A percentile compares a stretch with the other conserved stretches of the same genome.
Evolutionary conservation across 2,329 filamentous ascomycete genomes (phyloP).

Genomic region (Aureobasidium sp.): DNA sequence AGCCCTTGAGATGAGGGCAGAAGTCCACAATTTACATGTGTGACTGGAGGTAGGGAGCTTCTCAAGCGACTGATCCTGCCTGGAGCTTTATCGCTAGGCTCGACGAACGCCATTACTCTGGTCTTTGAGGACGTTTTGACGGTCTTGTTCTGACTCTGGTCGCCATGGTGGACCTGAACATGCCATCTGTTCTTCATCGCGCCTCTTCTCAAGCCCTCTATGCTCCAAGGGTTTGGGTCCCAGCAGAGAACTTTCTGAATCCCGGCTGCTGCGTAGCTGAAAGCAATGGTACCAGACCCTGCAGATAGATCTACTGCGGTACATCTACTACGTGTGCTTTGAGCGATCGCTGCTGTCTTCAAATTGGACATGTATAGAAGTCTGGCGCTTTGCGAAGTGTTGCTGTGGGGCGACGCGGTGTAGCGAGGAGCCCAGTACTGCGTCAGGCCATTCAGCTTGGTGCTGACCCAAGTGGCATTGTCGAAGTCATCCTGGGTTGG

Average conservation of each 20-base stretch:
- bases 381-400: constrained; percentile 79
- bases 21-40: constrained; percentile 54
- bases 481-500: constrained; percentile 49
- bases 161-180: constrained; percentile 7
- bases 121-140: constrained; percentile 8
- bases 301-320: constrained; percentile 71
- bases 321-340: constrained; percentile 16
- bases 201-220: constrained; percentile 39
- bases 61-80: constrained; percentile 23
- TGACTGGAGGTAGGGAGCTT: constrained; percentile 31
- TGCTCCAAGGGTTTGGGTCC: constrained; percentile 65
- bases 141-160: neutral
- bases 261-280: constrained; percentile 69
- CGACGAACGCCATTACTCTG: constrained; percentile 34
- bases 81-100: constrained; percentile 33
- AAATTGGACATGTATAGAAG: constrained; percentile 46
- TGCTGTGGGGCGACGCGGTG: constrained; percentile 93
- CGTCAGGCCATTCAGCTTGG: constrained; percentile 64
- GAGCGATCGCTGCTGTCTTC: constrained; percentile 15
- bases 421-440: constrained; percentile 85
- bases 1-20: constrained; percentile 45
- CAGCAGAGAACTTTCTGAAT: constrained; percentile 67
- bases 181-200: constrained; percentile 36
- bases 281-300: constrained; percentile 90
- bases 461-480: constrained; percentile 68